Evolutionary conservation across 1,284 basidiomycete genomes (phyloP).

Genomic region (Heterobasidion irregulare): DNA sequence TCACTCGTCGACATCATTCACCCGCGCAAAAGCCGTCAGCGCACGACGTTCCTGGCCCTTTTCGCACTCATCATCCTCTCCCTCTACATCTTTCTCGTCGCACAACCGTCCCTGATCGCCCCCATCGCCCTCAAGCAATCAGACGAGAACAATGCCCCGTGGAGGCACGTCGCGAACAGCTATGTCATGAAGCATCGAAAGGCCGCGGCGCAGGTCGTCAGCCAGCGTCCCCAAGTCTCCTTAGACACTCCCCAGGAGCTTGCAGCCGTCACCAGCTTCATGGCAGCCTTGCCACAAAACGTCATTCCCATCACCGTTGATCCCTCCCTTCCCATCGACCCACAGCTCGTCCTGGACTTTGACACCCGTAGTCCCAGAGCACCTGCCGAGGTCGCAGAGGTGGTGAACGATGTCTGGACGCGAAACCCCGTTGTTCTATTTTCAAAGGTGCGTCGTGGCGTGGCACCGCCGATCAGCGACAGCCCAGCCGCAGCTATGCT

Average conservation of each 20-base stretch:
- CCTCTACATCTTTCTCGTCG: slow-evolving; percentile 11
- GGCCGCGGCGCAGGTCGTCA: neutral
- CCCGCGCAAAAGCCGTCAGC: slow-evolving; percentile 11
- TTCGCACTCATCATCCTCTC: slow-evolving; percentile 9
- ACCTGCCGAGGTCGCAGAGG: slow-evolving; percentile 26
- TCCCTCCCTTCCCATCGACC: slow-evolving; percentile 61
- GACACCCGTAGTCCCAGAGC: slow-evolving; percentile 50
- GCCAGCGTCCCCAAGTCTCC: slow-evolving; percentile 27
- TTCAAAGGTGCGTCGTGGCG: slow-evolving; percentile 51
- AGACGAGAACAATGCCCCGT: slow-evolving; percentile 2
- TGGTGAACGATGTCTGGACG: slow-evolving; percentile 44
- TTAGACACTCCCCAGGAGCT: slow-evolving; percentile 61
- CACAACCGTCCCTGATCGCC: slow-evolving; percentile 5
- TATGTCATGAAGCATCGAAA: slow-evolving; percentile 1
- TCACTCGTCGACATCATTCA: slow-evolving; percentile 8
- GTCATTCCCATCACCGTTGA: slow-evolving; percentile 64
- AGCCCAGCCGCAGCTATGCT: slow-evolving; percentile 1
- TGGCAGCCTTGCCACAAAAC: slow-evolving; percentile 74
- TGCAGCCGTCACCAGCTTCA: slow-evolving; percentile 69
- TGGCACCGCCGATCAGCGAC: slow-evolving; percentile 9
- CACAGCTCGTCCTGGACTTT: slow-evolving; percentile 76
- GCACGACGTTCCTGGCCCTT: slow-evolving; percentile 10
- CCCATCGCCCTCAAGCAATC: neutral
- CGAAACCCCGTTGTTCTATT: slow-evolving; percentile 75
- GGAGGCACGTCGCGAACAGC: slow-evolving; percentile 5